These are phyloP conservation scores for Botrytis deweyae DNA, from an alignment of 2,329 filamentous ascomycete genomes.

Conservation along the genomic window DNA sequence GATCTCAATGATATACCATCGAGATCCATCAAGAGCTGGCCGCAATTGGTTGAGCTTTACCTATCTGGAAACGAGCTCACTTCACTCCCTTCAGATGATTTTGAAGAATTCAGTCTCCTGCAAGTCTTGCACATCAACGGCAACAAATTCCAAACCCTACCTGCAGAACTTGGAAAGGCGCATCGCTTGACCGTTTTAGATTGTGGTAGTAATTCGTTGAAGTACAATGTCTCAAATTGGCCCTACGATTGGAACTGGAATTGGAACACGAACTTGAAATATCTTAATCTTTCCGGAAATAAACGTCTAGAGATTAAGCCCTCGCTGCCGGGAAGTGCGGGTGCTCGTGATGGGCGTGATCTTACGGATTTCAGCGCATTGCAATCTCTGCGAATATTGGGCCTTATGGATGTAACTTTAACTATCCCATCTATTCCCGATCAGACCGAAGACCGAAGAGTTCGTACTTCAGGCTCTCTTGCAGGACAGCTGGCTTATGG, in stretches of 20 bases:
- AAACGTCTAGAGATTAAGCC: conserved; percentile 88
- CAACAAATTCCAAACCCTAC: conserved; percentile 96
- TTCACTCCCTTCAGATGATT: conserved; percentile 85
- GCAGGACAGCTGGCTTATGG: conserved; percentile 91
- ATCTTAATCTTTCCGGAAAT: conserved; percentile 94
- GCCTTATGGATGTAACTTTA: conserved; percentile 96
- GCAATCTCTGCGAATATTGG: conserved; percentile 79
- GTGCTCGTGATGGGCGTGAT: conserved; percentile 65
- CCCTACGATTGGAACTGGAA: conserved; percentile 99
- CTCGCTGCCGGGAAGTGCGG: conserved; percentile 69
- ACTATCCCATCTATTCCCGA: conserved; percentile 92
- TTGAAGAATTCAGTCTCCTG: conserved; percentile 84
- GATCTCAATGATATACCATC: conserved; percentile 89
- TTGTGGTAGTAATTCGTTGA: conserved; percentile 90
- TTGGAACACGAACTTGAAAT: conserved; percentile 91
- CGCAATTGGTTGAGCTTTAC: conserved; percentile 86
- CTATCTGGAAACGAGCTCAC: conserved; percentile 93
- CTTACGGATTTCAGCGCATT: conserved; percentile 89
- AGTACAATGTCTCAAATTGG: conserved; percentile 99
- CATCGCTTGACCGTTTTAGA: conserved; percentile 89
- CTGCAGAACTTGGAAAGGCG: conserved; percentile 91
- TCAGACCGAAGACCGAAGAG: conserved; percentile 89
- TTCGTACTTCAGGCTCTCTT: conserved; percentile 92
- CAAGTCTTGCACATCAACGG: conserved; percentile 93
- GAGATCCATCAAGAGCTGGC: conserved; percentile 84